Percentiles rank a stretch among this genome's conserved stretches.
phyloP scores from a whole-genome alignment of 345 rosid species.

The Eucalyptus polyanthemos region DNA sequence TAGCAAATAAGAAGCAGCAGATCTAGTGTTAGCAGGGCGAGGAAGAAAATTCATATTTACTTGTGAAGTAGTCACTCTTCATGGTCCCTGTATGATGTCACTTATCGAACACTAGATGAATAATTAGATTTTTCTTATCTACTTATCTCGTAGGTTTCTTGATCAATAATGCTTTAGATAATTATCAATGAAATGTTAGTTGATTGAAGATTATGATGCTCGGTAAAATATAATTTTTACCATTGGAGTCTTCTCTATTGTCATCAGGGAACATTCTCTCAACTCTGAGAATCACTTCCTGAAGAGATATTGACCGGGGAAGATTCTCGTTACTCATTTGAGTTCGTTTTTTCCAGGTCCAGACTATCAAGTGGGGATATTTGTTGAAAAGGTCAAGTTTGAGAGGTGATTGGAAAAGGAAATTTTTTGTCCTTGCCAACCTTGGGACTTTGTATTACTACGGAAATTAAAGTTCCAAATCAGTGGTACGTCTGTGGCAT shows the following conservation, averaged over 20 bases:
- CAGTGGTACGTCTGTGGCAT: slow-evolving; percentile 26
- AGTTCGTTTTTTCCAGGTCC: slow-evolving; percentile 13
- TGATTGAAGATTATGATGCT: neutral
- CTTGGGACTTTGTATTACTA: slow-evolving; percentile 67
- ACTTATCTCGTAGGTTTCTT: neutral
- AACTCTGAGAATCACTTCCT: neutral
- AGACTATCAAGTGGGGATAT: slow-evolving; percentile 68
- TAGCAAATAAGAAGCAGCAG: neutral
- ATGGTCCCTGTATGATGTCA: neutral
- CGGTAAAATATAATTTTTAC: neutral
- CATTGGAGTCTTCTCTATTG: neutral
- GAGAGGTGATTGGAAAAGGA: slow-evolving; percentile 79
- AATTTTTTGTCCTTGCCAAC: slow-evolving; percentile 77
- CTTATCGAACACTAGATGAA: neutral
- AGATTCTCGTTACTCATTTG: neutral
- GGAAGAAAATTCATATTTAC: neutral
- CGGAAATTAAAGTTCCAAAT: slow-evolving; percentile 41
- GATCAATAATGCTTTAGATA: neutral
- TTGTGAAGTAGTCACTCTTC: neutral
- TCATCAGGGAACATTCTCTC: neutral
- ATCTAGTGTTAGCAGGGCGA: neutral
- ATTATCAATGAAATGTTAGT: neutral
- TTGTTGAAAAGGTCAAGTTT: slow-evolving; percentile 56
- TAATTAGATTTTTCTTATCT: neutral
- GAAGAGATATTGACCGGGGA: neutral